Evolutionary conservation across 257 asterid genomes (phyloP).

Genomic region (Parsonsia alboflavescens): DNA sequence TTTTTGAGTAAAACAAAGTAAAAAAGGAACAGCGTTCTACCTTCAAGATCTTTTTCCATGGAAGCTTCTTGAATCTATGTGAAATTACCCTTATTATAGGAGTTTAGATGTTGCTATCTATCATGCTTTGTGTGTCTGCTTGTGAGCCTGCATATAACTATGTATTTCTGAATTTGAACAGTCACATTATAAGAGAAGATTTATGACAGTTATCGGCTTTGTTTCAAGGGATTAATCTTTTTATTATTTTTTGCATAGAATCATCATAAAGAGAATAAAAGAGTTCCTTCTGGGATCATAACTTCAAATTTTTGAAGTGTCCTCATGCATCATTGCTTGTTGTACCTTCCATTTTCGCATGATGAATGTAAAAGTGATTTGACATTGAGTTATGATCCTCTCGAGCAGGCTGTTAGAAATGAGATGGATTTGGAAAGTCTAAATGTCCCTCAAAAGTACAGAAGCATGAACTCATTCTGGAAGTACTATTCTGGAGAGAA

Average conservation of each 20-base stretch:
- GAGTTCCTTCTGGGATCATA: neutral
- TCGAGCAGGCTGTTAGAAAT: constrained; percentile 69
- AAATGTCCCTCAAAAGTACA: constrained; percentile 61
- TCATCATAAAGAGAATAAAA: constrained; percentile 1
- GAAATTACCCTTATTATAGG: neutral
- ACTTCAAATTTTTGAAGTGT: neutral
- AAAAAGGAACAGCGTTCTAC: neutral
- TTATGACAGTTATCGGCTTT: neutral
- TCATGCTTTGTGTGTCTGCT: no score
- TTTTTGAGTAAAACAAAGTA: neutral
- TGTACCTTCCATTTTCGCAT: neutral
- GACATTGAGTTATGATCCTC: constrained; percentile 10
- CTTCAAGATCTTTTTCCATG: neutral
- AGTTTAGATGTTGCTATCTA: neutral
- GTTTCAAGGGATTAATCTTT: neutral
- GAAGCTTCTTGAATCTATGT: neutral
- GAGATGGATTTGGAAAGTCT: constrained; percentile 61
- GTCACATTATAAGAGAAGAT: neutral
- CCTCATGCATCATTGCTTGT: constrained; percentile 2
- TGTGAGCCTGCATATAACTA: neutral
- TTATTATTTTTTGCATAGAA: neutral
- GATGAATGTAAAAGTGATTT: neutral
- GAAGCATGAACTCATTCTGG: constrained; percentile 84
- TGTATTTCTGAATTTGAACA: neutral
- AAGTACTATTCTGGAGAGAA: constrained; percentile 94